These are phyloP conservation scores for Colletotrichum higginsianum DNA, from an alignment of 2,329 filamentous ascomycete species.

Conservation along the genomic window DNA sequence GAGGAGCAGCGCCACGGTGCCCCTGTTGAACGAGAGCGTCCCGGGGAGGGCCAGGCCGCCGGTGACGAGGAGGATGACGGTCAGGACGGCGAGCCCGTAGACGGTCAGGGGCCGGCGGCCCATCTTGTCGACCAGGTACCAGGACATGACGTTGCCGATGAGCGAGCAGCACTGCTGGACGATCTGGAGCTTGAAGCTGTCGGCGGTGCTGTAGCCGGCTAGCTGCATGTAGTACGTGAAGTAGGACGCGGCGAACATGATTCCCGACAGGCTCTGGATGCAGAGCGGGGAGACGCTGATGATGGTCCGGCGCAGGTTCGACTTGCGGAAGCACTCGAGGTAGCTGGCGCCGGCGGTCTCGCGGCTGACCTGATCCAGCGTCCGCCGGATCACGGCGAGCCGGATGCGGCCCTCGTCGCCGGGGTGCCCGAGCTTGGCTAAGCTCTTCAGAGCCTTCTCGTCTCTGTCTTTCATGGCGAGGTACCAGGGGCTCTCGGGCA, in stretches of 20 bases:
- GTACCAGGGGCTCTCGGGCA: slow-evolving; percentile 63
- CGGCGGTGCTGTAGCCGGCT: slow-evolving; percentile 55
- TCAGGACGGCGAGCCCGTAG: slow-evolving; percentile 52
- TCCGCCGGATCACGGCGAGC: slow-evolving; percentile 49
- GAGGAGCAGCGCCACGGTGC: slow-evolving; percentile 53
- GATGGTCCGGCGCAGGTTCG: slow-evolving; percentile 57
- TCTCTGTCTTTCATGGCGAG: slow-evolving; percentile 52
- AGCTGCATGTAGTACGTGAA: slow-evolving; percentile 59
- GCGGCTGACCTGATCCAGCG: slow-evolving; percentile 47
- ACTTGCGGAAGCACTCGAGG: slow-evolving; percentile 57
- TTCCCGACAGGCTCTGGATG: slow-evolving; percentile 48
- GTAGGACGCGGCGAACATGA: slow-evolving; percentile 48
- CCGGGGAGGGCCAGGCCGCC: slow-evolving; percentile 48
- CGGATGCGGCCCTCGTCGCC: slow-evolving; percentile 49
- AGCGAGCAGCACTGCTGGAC: slow-evolving; percentile 56
- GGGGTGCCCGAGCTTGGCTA: slow-evolving; percentile 51
- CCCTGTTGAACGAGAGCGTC: slow-evolving; percentile 50
- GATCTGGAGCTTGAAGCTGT: slow-evolving; percentile 57
- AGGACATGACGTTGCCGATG: slow-evolving; percentile 58
- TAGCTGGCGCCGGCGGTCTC: slow-evolving; percentile 57
- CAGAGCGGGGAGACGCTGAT: slow-evolving; percentile 54
- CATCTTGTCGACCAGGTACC: slow-evolving; percentile 54
- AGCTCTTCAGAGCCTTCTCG: slow-evolving; percentile 53
- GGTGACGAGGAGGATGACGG: slow-evolving; percentile 57
- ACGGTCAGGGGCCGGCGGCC: slow-evolving; percentile 55